Evolutionary conservation across 805 yeast genomes (phyloP).

Genomic region (Saturnispora dispora): DNA sequence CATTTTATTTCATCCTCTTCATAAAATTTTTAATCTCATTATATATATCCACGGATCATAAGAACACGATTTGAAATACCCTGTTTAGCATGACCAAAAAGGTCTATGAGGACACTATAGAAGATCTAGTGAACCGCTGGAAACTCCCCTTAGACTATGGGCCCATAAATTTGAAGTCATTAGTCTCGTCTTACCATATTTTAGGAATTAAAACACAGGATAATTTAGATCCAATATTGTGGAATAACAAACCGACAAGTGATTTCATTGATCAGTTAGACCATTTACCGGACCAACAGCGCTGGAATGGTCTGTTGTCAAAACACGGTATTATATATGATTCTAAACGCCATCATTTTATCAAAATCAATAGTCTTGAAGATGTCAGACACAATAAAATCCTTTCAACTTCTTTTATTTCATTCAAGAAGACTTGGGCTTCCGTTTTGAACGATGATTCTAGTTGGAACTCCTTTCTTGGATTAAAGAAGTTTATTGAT

Average conservation of each 20-base stretch:
- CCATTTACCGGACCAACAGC: constrained; percentile 1
- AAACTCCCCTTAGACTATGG: background rate
- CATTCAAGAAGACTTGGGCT: constrained; percentile 4
- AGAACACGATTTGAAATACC: too few relatives aligned
- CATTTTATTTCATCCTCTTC: background rate
- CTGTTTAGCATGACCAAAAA: background rate
- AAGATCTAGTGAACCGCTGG: background rate
- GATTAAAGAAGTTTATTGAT: background rate
- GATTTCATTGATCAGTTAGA: constrained; percentile 1
- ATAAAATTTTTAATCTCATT: background rate
- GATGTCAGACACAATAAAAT: constrained; percentile 3
- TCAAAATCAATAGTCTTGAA: constrained; percentile 1
- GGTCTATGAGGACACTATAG: background rate
- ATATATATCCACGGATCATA: background rate
- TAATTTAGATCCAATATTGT: background rate
- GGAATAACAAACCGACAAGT: background rate
- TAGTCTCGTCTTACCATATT: constrained; percentile 1
- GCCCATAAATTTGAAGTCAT: background rate
- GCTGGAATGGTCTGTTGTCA: background rate
- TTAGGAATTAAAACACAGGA: constrained; percentile 1
- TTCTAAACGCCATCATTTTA: background rate
- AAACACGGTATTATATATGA: constrained; percentile 4
- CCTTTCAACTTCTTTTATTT: constrained; percentile 1
- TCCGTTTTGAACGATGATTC: constrained; percentile 1
- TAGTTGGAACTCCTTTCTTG: constrained; percentile 1